A percentile compares a stretch with the other conserved stretches of the same genome.
phyloP scores from a whole-genome alignment of 257 asterid genomes.

The Solanum sitiens region DNA sequence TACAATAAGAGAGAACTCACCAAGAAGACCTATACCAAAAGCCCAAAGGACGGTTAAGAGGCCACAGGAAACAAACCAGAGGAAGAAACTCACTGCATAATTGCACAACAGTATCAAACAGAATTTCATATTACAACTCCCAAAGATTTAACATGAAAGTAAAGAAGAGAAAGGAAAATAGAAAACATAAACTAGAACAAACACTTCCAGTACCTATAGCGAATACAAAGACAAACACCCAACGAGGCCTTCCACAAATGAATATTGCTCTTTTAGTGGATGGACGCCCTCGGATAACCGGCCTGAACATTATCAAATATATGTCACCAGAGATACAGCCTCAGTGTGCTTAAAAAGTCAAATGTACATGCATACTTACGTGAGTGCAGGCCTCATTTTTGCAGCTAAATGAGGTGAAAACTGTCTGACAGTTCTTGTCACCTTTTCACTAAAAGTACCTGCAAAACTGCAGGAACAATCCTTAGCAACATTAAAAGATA shows the following conservation, averaged over 20 bases:
- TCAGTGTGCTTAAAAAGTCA: neutral
- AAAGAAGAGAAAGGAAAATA: neutral
- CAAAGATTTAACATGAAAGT: neutral
- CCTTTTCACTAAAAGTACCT: conserved; percentile 86
- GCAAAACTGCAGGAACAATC: conserved; percentile 65
- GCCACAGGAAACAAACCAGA: conserved; percentile 85
- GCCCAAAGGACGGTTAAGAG: conserved; percentile 52
- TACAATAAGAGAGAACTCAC: conserved; percentile 21
- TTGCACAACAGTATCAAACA: neutral
- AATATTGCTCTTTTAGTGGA: conserved; percentile 68
- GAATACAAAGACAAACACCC: conserved; percentile 63
- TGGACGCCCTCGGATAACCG: conserved; percentile 97
- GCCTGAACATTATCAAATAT: conserved; percentile 35
- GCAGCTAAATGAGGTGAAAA: conserved; percentile 96
- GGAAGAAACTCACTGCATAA: conserved; percentile 60
- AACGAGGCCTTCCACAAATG: conserved; percentile 91
- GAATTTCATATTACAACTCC: neutral
- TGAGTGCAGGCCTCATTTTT: conserved; percentile 94
- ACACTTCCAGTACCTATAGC: conserved; percentile 31
- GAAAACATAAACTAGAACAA: neutral
- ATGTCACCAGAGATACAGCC: neutral
- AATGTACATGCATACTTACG: conserved; percentile 33
- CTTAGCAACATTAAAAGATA: conserved; percentile 12
- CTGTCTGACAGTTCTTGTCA: conserved; percentile 77
- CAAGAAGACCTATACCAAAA: conserved; percentile 60